Conservation (phyloP, 176 grass and related monocot species). For the Cocos nucifera region DNA sequence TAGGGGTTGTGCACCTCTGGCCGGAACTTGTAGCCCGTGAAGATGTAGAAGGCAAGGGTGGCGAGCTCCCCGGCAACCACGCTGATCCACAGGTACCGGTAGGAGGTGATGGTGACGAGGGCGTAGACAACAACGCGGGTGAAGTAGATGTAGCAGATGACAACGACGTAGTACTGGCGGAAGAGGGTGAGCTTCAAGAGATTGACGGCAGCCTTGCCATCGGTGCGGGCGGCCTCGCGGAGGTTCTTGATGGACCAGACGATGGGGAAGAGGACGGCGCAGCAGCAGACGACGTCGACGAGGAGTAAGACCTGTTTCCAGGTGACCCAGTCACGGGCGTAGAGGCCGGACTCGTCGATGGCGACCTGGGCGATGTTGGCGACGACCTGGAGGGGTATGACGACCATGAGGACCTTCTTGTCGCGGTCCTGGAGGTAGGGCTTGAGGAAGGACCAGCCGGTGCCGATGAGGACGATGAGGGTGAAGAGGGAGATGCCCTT, state of each 20-base stretch:
- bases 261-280: slow-evolving; percentile 81
- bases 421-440: too few species aligned
- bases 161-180: slow-evolving; percentile 91
- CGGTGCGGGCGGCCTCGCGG: slow-evolving; percentile 73
- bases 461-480: too few species aligned
- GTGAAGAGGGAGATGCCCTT: too few species aligned
- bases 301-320: slow-evolving; percentile 92
- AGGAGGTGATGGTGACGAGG: slow-evolving; percentile 74
- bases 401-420: too few species aligned
- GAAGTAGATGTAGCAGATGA: slow-evolving; percentile 99
- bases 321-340: slow-evolving; percentile 70
- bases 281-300: slow-evolving; percentile 92
- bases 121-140: slow-evolving; percentile 84
- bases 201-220: slow-evolving; percentile 53
- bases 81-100: slow-evolving; percentile 84
- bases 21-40: slow-evolving; percentile 78
- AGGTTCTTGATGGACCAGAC: slow-evolving; percentile 99
- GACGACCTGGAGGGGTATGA: slow-evolving; percentile 46
- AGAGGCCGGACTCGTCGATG: slow-evolving; percentile 84
- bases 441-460: too few species aligned
- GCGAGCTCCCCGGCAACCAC: slow-evolving; percentile 67
- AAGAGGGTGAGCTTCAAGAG: slow-evolving; percentile 96
- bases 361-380: slow-evolving; percentile 92
- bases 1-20: slow-evolving; percentile 89
- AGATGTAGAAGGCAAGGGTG: slow-evolving; percentile 81